These are phyloP conservation scores for Phytophthora nicotianae DNA, from an alignment of 352 stramenopile genomes.

Conservation along the genomic window DNA sequence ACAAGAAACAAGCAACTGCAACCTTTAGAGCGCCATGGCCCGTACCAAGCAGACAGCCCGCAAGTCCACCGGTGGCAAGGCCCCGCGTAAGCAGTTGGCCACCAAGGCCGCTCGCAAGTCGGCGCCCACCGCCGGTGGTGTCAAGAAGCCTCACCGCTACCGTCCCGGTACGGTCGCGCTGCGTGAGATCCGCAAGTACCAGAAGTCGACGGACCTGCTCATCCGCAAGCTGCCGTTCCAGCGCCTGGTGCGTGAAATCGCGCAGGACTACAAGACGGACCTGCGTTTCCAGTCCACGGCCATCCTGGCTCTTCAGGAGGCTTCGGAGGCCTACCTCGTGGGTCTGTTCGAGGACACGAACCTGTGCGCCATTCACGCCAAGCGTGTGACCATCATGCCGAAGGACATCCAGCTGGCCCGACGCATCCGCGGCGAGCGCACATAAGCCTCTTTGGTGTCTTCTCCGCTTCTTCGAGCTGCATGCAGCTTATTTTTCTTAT, in stretches of 20 bases:
- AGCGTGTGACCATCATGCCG: constrained; percentile 97
- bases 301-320: constrained; percentile 92
- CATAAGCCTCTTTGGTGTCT: constrained; percentile 45
- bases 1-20: constrained; percentile 64
- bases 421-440: constrained; percentile 90
- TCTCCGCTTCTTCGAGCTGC: constrained; percentile 1
- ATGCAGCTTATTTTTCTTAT: constrained; percentile 36
- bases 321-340: constrained; percentile 94
- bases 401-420: constrained; percentile 96
- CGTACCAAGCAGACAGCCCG: constrained; percentile 97
- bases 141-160: constrained; percentile 91
- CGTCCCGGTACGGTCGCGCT: constrained; percentile 88
- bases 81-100: constrained; percentile 93
- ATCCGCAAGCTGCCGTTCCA: constrained; percentile 97
- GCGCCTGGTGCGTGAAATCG: constrained; percentile 95
- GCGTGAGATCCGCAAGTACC: constrained; percentile 97
- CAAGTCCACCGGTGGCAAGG: constrained; percentile 95
- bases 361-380: constrained; percentile 95
- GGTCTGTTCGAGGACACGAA: constrained; percentile 96
- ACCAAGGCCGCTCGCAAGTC: constrained; percentile 93
- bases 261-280: constrained; percentile 97
- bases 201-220: constrained; percentile 95
- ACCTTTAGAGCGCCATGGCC: constrained; percentile 81
- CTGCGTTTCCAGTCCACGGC: constrained; percentile 96
- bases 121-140: constrained; percentile 90